A percentile compares a stretch with the other conserved stretches of the same genome.
These are phyloP conservation scores for Trichoderma breve DNA, from an alignment of 2,329 filamentous ascomycete species.

Conservation along the genomic window DNA sequence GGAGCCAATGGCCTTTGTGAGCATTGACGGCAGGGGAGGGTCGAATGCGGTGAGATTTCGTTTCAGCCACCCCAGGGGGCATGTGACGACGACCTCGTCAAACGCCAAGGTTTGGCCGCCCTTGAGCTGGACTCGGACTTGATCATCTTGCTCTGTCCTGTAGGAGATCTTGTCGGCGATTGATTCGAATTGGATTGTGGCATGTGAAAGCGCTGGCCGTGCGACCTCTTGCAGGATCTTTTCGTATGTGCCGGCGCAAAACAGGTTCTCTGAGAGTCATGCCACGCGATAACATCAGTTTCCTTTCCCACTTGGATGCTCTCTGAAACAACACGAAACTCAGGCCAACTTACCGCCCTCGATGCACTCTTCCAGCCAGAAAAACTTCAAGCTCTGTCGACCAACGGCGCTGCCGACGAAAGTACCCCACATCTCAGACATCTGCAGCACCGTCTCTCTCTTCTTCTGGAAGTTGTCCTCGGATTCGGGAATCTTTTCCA, in stretches of 20 bases:
- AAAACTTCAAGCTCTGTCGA: slow-evolving; percentile 69
- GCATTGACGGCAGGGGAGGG: slow-evolving; percentile 55
- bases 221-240: slow-evolving; percentile 59
- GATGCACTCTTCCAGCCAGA: slow-evolving; percentile 76
- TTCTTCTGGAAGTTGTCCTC: slow-evolving; percentile 40
- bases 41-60: slow-evolving; percentile 56
- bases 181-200: slow-evolving; percentile 52
- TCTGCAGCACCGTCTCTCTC: slow-evolving; percentile 46
- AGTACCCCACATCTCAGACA: slow-evolving; percentile 66
- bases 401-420: slow-evolving; percentile 66
- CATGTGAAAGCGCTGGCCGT: slow-evolving; percentile 53
- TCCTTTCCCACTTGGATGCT: neutral
- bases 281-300: neutral
- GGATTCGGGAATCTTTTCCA: slow-evolving; percentile 46
- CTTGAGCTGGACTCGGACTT: slow-evolving; percentile 45
- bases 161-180: slow-evolving; percentile 45
- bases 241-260: slow-evolving; percentile 58
- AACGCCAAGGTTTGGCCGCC: slow-evolving; percentile 50
- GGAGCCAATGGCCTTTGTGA: slow-evolving; percentile 60
- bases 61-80: slow-evolving; percentile 68
- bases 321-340: neutral
- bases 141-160: slow-evolving; percentile 29
- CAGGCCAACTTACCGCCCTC: slow-evolving; percentile 55
- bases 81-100: slow-evolving; percentile 67
- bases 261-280: slow-evolving; percentile 52